Percentiles rank a stretch among this genome's conserved stretches.
These are phyloP conservation scores for Hypoxylon sp. DNA, from an alignment of 2,329 filamentous ascomycete species.

Conservation along the genomic window DNA sequence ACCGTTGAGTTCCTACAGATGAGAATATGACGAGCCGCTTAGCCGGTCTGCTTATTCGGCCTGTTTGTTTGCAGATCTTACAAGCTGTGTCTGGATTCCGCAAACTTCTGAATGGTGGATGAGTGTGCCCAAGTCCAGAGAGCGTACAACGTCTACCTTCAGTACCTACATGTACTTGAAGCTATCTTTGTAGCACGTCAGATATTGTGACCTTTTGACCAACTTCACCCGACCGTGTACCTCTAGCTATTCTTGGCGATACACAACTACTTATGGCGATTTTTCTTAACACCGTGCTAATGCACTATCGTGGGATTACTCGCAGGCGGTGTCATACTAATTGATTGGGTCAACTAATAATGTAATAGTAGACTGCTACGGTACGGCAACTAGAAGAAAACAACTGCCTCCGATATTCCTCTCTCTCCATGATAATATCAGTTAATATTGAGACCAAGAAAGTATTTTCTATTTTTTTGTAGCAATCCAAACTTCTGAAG, in stretches of 20 bases:
- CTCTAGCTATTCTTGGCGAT: conserved; percentile 1
- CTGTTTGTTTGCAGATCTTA: neutral
- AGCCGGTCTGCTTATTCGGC: conserved; percentile 5
- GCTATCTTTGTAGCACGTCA: conserved; percentile 11
- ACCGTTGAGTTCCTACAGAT: neutral
- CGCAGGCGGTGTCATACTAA: neutral
- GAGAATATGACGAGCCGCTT: neutral
- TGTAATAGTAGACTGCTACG: neutral
- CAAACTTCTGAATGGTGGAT: conserved; percentile 8
- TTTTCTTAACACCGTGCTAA: conserved; percentile 12
- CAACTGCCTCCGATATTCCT: neutral
- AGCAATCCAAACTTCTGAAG: neutral
- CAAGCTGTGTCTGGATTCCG: neutral
- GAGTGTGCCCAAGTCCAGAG: neutral
- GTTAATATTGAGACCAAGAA: neutral
- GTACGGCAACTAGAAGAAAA: neutral
- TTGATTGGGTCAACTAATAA: neutral
- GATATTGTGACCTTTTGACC: conserved; percentile 11
- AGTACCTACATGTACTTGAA: too few relatives aligned
- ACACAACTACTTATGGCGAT: conserved; percentile 3
- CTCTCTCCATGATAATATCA: neutral
- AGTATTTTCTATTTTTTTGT: neutral
- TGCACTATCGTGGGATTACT: neutral
- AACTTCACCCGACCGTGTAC: conserved; percentile 16
- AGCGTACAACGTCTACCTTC: conserved; percentile 13